Evolutionary conservation across 2,329 filamentous ascomycete species (phyloP), one percentile per base, ranked within the genome.

Genomic region (Pyrenophora tritici-repentis): DNA sequence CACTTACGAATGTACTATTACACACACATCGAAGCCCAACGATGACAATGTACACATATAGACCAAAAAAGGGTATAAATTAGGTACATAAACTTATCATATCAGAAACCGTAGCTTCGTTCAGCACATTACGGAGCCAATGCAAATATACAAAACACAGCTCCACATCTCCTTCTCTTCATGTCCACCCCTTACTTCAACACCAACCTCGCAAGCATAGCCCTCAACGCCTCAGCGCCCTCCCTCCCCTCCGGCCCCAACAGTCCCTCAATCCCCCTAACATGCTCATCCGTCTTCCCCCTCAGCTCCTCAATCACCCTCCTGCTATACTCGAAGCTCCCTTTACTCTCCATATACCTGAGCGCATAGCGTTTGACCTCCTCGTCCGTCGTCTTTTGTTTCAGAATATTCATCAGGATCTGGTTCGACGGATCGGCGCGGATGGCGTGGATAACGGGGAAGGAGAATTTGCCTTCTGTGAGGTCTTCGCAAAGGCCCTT

Each of bases 391-490:
- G 92, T 91, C 76, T 91, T 93, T 74, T 97, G 92, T 75, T 90
- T 90, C 35, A 97, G 80, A 48, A 97, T 97, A 69, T 94, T 96
- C 73, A 97, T 83, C 47, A 99, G 83, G 66, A 95, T 87, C 61
- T 89, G 79, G 69, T 91, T 89, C 24, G 78, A 76, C 14, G 84
- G 89, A 69, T 91, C 84, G 53, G 87, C 77, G 56, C 90, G 89
- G 62, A 97, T 95, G 72, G 89, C 88, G 77, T 97, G 93, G 66
- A 97, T 96, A 66, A 97, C 87, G 34, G 92, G 91, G 72, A 97
- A 97, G 20, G 88, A 93, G 78, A 97, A 97, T 80, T 97, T 97
- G 58, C 93, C 93, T 77, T 97, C 94, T 1, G 91, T 97, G 63
- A 97, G 77, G 75, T 97, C 94, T 78, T 97, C 93, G 74, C 90